These are phyloP conservation scores for Umbelopsis ramanniana DNA, from an alignment of 192 early-diverging fungal genomes.

Conservation along the genomic window DNA sequence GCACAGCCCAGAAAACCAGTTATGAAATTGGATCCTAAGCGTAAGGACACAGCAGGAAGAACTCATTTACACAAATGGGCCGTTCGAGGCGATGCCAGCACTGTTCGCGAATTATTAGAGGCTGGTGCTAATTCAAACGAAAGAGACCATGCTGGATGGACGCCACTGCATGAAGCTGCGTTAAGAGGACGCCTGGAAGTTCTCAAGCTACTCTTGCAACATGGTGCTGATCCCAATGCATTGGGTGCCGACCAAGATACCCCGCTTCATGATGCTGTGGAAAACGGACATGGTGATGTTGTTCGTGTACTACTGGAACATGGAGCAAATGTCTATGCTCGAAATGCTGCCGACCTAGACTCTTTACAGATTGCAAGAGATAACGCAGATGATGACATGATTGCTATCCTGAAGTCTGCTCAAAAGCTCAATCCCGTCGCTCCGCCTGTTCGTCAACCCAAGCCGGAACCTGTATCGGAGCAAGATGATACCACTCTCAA, in stretches of 20 bases:
- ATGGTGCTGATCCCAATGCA: constrained; percentile 63
- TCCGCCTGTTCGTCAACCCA: background rate
- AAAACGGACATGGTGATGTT: constrained; percentile 53
- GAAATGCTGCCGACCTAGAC: constrained; percentile 59
- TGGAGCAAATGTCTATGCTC: constrained; percentile 53
- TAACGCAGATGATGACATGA: constrained; percentile 37
- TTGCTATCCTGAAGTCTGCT: constrained; percentile 8
- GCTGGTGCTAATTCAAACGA: constrained; percentile 64
- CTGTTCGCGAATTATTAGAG: constrained; percentile 55
- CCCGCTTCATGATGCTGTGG: constrained; percentile 69
- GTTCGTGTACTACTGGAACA: constrained; percentile 48
- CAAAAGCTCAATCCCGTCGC: background rate
- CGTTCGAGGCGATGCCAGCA: constrained; percentile 59
- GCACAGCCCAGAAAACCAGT: constrained; percentile 23
- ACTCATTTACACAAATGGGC: constrained; percentile 70
- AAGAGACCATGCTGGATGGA: constrained; percentile 68
- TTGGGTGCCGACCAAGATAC: constrained; percentile 68
- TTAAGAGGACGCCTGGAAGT: constrained; percentile 58
- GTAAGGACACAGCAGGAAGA: constrained; percentile 64
- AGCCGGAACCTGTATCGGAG: background rate
- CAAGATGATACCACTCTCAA: background rate
- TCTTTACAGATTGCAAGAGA: constrained; percentile 59
- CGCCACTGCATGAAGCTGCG: constrained; percentile 69
- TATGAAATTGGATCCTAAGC: constrained; percentile 48
- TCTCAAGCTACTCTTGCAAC: constrained; percentile 53